Base-by-base conservation (phyloP, 352 stramenopile species). In the Globisporangium apiculatum region DNA sequence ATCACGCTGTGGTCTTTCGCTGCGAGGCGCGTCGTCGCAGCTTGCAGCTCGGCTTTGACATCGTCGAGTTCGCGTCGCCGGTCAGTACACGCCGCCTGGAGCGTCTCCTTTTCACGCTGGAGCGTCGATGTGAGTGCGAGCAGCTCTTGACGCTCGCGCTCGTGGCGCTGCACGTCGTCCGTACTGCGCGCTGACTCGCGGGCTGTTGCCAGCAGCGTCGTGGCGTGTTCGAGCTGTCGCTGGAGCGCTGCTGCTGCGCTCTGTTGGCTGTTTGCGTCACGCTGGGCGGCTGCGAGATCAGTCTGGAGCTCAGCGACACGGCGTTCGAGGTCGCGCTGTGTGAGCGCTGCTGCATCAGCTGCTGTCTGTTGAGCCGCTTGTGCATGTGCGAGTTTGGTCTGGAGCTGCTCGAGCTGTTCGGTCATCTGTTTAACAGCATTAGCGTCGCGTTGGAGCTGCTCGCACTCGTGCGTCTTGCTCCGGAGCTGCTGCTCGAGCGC, bases 1-100 rank as follows among this genome's bases (percentile, higher is more conserved):
- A 91, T 56, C 15, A 89, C 64, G 1, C 55, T 60, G 37, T 86
- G 71, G 47, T 87, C 76, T 63, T 82, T 85, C 0, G 63, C 56
- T 10, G 65, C 71, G 17, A 87, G 42, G 0, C 76, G 67, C 9
- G 73, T 53, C 49, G 79, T 84, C 3, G 56, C 63, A 2, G 64
- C 55, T 11, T 75, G 65, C 31, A 86, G 49, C 41, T 87, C 68
- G 5, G 55, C 36, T 53, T 61, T 69, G 10, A 65, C 56, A 1
- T 41, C 4, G 10, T 73, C 61, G 48, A 70, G 63, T 15, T 82
- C 66, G 8, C 55, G 67, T 31, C 71, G 55, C 11, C 78, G 48
- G 6, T 40, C 51, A 0, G 48, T 53, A 37, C 75, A 48, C 7
- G 78, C 55, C 14, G 35, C 54, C 38, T 79, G 66, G 17, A 78